These are phyloP conservation scores for Stramenopiles sp. DNA, from an alignment of 352 stramenopile genomes.

Conservation along the genomic window DNA sequence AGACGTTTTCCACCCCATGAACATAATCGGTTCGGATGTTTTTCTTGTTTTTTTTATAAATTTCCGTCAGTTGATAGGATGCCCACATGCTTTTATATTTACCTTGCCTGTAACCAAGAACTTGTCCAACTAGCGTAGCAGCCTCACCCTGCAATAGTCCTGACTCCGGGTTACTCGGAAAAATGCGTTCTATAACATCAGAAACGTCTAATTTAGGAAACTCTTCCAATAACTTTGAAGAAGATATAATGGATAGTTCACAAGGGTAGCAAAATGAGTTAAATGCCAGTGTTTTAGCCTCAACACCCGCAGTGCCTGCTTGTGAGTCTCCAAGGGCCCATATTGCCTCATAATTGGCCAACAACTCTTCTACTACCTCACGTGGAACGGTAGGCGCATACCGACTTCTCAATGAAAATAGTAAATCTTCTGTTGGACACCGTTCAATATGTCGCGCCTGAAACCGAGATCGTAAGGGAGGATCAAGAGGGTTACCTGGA, in stretches of 20 bases:
- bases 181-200: background rate
- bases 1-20: too few relatives aligned
- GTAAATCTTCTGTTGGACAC: background rate
- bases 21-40: too few relatives aligned
- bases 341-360: background rate
- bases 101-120: background rate
- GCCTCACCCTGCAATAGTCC: background rate
- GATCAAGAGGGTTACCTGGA: conserved; percentile 51
- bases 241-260: conserved; percentile 6
- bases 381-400: background rate
- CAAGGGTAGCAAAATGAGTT: conserved; percentile 7
- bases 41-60: background rate
- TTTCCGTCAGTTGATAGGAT: background rate
- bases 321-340: conserved; percentile 8
- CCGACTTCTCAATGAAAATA: background rate
- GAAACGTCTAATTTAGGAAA: background rate
- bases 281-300: conserved; percentile 9
- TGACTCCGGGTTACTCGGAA: background rate
- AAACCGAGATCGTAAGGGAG: conserved; percentile 58
- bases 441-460: conserved; percentile 44
- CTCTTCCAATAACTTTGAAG: background rate
- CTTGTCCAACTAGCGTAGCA: background rate
- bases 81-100: background rate
- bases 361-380: background rate
- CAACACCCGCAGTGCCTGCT: background rate